Evolutionary conservation across 768 basidiomycete species (phyloP).

Genomic region (Hypholoma sublateritium): DNA sequence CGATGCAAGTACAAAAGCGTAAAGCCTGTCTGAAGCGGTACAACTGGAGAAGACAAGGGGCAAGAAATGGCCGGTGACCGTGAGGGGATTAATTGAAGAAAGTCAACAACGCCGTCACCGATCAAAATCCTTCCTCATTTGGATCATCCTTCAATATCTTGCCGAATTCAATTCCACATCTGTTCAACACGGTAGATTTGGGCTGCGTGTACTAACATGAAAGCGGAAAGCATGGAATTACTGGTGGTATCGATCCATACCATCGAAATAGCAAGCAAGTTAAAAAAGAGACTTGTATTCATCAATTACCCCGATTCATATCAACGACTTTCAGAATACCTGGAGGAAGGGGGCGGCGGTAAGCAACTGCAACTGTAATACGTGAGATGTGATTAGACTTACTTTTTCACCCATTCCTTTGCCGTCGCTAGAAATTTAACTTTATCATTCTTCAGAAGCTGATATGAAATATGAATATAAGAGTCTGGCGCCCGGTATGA

Average conservation of each 20-base stretch:
- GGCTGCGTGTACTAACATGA: background rate
- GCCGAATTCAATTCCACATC: background rate
- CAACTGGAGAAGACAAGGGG: background rate
- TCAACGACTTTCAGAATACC: conserved; percentile 2
- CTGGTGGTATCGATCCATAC: background rate
- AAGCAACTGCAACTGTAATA: background rate
- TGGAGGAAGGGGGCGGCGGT: background rate
- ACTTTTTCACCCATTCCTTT: conserved; percentile 89
- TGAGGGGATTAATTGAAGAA: background rate
- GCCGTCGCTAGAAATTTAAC: conserved; percentile 72
- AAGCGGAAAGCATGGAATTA: background rate
- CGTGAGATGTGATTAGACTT: conserved; percentile 13
- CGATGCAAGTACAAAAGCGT: background rate
- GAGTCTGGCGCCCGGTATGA: background rate
- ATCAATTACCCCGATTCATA: background rate
- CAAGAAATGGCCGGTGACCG: background rate
- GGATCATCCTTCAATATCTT: conserved; percentile 1
- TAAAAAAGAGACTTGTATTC: background rate
- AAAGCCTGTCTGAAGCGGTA: background rate
- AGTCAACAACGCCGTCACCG: background rate
- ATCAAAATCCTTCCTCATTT: conserved; percentile 5
- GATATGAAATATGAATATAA: conserved; percentile 1
- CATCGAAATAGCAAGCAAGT: background rate
- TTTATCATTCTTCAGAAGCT: conserved; percentile 80
- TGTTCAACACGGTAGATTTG: background rate